Percentiles rank a stretch among this genome's conserved stretches.
Evolutionary conservation across 768 basidiomycete genomes (phyloP).

Genomic region (Kwoniella dendrophila): DNA sequence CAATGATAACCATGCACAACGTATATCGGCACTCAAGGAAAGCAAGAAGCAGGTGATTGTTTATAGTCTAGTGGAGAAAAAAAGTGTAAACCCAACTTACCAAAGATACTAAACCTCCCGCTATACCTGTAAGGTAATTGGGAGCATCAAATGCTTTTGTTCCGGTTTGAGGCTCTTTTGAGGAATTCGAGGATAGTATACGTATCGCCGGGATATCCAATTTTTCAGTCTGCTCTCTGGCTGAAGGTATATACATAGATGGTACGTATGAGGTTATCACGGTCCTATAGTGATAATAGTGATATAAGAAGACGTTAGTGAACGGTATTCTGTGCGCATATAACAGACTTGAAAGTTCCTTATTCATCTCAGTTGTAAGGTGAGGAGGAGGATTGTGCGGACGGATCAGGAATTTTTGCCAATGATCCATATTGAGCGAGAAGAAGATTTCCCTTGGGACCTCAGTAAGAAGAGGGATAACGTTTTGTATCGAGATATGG

Average conservation of each 20-base stretch:
- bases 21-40: too few species aligned
- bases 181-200: background rate
- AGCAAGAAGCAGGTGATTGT: too few species aligned
- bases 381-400: too few species aligned
- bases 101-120: constrained; percentile 32
- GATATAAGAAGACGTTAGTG: background rate
- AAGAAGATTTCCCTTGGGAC: too few species aligned
- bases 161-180: background rate
- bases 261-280: constrained; percentile 36
- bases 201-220: constrained; percentile 20
- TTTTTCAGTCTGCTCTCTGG: background rate
- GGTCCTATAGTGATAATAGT: constrained; percentile 4
- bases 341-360: background rate
- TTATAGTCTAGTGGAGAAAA: background rate
- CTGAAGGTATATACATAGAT: constrained; percentile 38
- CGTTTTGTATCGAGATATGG: too few species aligned
- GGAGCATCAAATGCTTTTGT: constrained; percentile 26
- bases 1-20: background rate
- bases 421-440: background rate
- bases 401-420: too few species aligned
- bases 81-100: constrained; percentile 19
- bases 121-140: constrained; percentile 45
- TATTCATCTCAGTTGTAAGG: too few species aligned
- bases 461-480: too few species aligned
- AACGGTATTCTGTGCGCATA: too few species aligned